phyloP scores from a whole-genome alignment of 2,329 filamentous ascomycete genomes.

The Ascochyta clinopodiicola region DNA sequence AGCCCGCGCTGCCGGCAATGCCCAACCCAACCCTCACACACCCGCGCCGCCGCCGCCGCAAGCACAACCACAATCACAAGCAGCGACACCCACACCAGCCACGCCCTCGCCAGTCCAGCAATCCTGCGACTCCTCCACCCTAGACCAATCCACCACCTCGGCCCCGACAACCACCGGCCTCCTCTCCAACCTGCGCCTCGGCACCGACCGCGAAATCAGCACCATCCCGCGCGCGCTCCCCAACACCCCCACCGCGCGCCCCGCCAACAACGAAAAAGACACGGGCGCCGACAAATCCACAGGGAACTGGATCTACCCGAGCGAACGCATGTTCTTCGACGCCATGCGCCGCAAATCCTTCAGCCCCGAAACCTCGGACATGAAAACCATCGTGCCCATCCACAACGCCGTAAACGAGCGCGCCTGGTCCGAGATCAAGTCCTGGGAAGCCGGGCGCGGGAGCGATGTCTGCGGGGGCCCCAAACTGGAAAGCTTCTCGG shows the following conservation, averaged over 20 bases:
- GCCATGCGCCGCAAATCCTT: slow-evolving; percentile 93
- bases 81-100: slow-evolving; percentile 21
- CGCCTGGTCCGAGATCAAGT: slow-evolving; percentile 89
- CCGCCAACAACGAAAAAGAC: slow-evolving; percentile 80
- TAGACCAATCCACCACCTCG: slow-evolving; percentile 40
- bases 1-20: slow-evolving; percentile 57
- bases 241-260: slow-evolving; percentile 44
- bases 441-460: slow-evolving; percentile 77
- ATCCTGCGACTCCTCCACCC: slow-evolving; percentile 49
- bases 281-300: slow-evolving; percentile 65
- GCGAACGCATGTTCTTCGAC: slow-evolving; percentile 96
- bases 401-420: slow-evolving; percentile 99
- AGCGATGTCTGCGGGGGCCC: slow-evolving; percentile 75
- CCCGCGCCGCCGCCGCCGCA: slow-evolving; percentile 13
- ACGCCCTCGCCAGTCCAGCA: slow-evolving; percentile 28
- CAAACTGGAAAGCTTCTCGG: slow-evolving; percentile 81
- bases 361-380: slow-evolving; percentile 73
- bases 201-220: slow-evolving; percentile 55
- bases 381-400: slow-evolving; percentile 92
- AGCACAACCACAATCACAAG: slow-evolving; percentile 20
- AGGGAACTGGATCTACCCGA: slow-evolving; percentile 97
- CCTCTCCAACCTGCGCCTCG: slow-evolving; percentile 43
- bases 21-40: slow-evolving; percentile 28
- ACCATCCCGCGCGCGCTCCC: slow-evolving; percentile 43
- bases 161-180: slow-evolving; percentile 23